Base-by-base conservation (phyloP, 805 yeast species). In the Saccharomycopsis malanga region DNA sequence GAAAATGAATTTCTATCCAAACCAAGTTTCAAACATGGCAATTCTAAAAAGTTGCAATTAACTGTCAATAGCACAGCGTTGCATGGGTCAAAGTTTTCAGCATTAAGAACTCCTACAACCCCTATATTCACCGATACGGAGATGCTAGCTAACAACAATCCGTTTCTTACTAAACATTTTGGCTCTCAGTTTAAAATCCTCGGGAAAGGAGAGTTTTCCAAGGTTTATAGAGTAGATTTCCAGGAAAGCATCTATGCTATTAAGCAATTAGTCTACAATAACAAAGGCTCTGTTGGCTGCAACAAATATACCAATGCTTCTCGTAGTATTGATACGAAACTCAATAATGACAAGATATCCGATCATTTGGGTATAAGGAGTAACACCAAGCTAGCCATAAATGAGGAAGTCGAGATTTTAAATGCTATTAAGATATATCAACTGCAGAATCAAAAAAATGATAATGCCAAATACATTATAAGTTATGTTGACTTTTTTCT, bases 151-250 rank as follows among this genome's bases (percentile, higher is more conserved):
- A 22, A 18, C 17, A 58, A 60, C n/a, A 77, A 73, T 55, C 70
- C 70, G 25, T 72, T 68, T 47, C 66, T 79, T 48, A 60, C 65
- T 23, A 63, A 68, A 30, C 68, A 71, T 55, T 79, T 79, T 62
- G 22, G 29, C 27, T 82, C 81, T 20, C 79, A 82, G 53, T 89
- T 91, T 38, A 71, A 73, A 38, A 65, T 81, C 39, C 67, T 91
- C 20, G 96, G 96, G 2, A 69, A 75, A 30, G 98, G 98, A 21
- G 95, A 87, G 62, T 93, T 93, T 58, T 87, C 96, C 2, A 70
- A 78, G 20, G 98, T 94, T 15, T 93, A 79, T 63, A 84, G 84
- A 53, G 91, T 91, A 37, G 71, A 78, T 14, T 83, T 79, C 58
- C 79, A 80, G 51, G 70, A 72, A 44, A 61, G 57, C 46, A 61